Evolutionary conservation across 2,329 filamentous ascomycete genomes (phyloP).

Genomic region (Pseudocercospora pini-densiflorae): DNA sequence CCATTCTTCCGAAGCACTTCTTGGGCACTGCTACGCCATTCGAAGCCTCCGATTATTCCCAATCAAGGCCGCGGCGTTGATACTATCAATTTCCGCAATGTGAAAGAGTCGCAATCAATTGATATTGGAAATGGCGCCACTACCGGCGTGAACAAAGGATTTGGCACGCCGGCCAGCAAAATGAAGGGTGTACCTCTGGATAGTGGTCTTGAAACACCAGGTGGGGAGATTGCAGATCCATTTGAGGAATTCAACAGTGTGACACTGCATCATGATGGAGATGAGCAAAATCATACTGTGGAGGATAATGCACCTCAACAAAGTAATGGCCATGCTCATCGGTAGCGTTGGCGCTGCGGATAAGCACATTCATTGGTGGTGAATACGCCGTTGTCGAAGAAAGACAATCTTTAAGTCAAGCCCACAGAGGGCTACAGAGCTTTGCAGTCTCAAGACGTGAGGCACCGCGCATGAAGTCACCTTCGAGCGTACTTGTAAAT

Average conservation of each 20-base stretch:
- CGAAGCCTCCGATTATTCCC: slow-evolving; percentile 96
- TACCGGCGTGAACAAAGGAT: slow-evolving; percentile 42
- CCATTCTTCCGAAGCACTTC: slow-evolving; percentile 96
- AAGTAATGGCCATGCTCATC: slow-evolving; percentile 26
- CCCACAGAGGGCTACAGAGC: neutral
- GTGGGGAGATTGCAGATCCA: slow-evolving; percentile 80
- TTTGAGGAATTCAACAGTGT: slow-evolving; percentile 99
- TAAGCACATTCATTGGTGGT: neutral
- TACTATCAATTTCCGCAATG: slow-evolving; percentile 95
- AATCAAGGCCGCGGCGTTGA: slow-evolving; percentile 88
- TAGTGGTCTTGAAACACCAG: slow-evolving; percentile 82
- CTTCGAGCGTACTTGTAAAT: slow-evolving; percentile 22
- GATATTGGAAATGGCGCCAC: slow-evolving; percentile 69
- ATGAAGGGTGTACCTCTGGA: slow-evolving; percentile 84
- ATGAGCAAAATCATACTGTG: slow-evolving; percentile 51
- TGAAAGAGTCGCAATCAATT: slow-evolving; percentile 95
- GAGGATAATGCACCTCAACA: slow-evolving; percentile 18
- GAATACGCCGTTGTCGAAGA: neutral
- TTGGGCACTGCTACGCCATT: slow-evolving; percentile 95
- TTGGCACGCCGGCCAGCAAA: slow-evolving; percentile 39
- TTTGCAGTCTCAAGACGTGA: neutral
- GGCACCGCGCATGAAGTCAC: neutral
- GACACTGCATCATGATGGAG: slow-evolving; percentile 93
- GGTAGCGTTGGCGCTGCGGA: slow-evolving; percentile 26
- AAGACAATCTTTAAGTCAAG: neutral